Percentiles rank a stretch among this genome's conserved stretches.
Conservation (phyloP, 257 asterid species). For the Petrea volubilis region DNA sequence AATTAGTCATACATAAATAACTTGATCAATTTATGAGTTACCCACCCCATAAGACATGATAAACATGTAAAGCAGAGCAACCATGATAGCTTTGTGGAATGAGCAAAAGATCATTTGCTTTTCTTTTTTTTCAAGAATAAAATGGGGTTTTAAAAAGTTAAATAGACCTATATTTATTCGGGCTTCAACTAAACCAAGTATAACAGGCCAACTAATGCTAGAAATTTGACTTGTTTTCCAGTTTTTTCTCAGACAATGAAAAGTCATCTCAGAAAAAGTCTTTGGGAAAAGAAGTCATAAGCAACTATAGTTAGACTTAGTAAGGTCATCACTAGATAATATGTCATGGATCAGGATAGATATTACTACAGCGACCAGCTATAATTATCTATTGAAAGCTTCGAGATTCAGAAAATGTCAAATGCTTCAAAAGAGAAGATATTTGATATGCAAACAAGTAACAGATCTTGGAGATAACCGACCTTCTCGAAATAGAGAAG, state of each 20-base stretch:
- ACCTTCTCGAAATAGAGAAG: constrained; percentile 98
- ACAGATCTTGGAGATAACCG: constrained; percentile 15
- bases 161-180: background rate
- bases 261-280: background rate
- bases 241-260: background rate
- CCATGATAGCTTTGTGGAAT: background rate
- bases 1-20: constrained; percentile 6
- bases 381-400: background rate
- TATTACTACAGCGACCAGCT: background rate
- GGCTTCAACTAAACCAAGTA: background rate
- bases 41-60: background rate
- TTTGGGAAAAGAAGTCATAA: background rate
- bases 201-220: background rate
- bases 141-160: background rate
- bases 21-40: background rate
- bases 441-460: constrained; percentile 14
- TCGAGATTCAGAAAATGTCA: background rate
- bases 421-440: constrained; percentile 6
- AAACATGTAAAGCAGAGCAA: background rate
- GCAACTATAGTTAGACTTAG: background rate
- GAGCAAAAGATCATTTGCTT: background rate
- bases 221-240: background rate
- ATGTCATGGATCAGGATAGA: too few relatives aligned
- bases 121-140: background rate
- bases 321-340: too few relatives aligned